Evolutionary conservation across 495 filamentous ascomycete genomes (phyloP).

Genomic region (Geoglossum glabrum): DNA sequence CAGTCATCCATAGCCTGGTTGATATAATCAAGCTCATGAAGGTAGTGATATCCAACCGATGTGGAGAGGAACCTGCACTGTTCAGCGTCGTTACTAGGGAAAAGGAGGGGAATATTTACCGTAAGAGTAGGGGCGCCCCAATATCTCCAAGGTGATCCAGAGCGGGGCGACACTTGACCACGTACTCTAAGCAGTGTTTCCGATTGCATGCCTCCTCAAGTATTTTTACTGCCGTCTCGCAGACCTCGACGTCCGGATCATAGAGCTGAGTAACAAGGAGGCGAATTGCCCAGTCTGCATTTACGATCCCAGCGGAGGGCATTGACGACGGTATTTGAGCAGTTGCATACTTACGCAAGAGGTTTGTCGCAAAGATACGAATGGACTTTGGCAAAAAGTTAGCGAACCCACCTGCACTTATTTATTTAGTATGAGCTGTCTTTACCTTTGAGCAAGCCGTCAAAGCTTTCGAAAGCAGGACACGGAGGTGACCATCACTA

Average conservation of each 20-base stretch:
- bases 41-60: constrained; percentile 88
- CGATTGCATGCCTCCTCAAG: constrained; percentile 93
- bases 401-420: background rate
- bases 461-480: constrained; percentile 80
- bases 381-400: constrained; percentile 30
- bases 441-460: constrained; percentile 59
- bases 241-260: constrained; percentile 90
- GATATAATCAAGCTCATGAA: constrained; percentile 94
- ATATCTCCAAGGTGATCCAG: constrained; percentile 94
- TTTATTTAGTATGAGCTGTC: no score
- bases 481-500: constrained; percentile 62
- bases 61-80: constrained; percentile 56
- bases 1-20: constrained; percentile 99
- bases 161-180: constrained; percentile 89
- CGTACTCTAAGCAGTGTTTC: constrained; percentile 73
- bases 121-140: constrained; percentile 76
- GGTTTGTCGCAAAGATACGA: constrained; percentile 65
- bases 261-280: constrained; percentile 93
- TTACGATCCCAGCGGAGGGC: constrained; percentile 8
- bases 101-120: constrained; percentile 16
- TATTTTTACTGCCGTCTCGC: constrained; percentile 87
- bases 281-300: constrained; percentile 85
- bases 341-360: constrained; percentile 65
- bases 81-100: background rate
- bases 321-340: constrained; percentile 19